Evolutionary conservation across 2,329 filamentous ascomycete species (phyloP).

Genomic region (Aspergillus aculeatus): DNA sequence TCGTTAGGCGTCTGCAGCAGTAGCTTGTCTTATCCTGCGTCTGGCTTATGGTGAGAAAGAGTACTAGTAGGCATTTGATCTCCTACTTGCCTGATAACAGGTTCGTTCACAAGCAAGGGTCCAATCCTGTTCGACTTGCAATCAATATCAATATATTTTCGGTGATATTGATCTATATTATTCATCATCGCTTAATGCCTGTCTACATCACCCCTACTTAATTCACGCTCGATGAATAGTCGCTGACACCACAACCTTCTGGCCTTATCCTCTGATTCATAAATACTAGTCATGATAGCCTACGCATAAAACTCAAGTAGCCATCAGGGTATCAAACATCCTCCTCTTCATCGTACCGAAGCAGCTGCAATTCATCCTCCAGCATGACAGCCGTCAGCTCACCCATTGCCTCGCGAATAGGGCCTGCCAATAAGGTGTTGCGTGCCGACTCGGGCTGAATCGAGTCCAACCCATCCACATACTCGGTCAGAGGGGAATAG

Average conservation of each 20-base stretch:
- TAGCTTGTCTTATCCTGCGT: too few relatives aligned
- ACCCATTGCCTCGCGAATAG: slow-evolving; percentile 33
- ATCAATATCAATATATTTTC: too few relatives aligned
- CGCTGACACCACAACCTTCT: not conserved
- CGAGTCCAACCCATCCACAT: slow-evolving; percentile 33
- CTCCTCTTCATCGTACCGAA: slow-evolving; percentile 26
- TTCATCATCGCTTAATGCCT: too few relatives aligned
- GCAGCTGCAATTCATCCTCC: slow-evolving; percentile 37
- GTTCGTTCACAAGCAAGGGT: too few relatives aligned
- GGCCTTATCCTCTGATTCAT: not conserved
- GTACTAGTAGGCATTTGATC: too few relatives aligned
- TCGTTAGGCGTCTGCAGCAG: too few relatives aligned
- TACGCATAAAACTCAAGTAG: not conserved
- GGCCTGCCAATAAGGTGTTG: slow-evolving; percentile 30
- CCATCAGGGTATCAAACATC: slow-evolving; percentile 11
- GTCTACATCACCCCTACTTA: too few relatives aligned
- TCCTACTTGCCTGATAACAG: too few relatives aligned
- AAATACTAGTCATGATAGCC: not conserved
- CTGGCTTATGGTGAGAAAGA: too few relatives aligned
- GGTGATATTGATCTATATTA: too few relatives aligned
- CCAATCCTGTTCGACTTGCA: too few relatives aligned
- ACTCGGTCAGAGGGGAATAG: slow-evolving; percentile 35
- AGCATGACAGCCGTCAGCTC: slow-evolving; percentile 38
- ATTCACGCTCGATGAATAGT: too few relatives aligned
- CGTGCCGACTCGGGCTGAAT: slow-evolving; percentile 26